These are phyloP conservation scores for Neocucurbitaria cava DNA, from an alignment of 2,329 filamentous ascomycete species.

Conservation along the genomic window DNA sequence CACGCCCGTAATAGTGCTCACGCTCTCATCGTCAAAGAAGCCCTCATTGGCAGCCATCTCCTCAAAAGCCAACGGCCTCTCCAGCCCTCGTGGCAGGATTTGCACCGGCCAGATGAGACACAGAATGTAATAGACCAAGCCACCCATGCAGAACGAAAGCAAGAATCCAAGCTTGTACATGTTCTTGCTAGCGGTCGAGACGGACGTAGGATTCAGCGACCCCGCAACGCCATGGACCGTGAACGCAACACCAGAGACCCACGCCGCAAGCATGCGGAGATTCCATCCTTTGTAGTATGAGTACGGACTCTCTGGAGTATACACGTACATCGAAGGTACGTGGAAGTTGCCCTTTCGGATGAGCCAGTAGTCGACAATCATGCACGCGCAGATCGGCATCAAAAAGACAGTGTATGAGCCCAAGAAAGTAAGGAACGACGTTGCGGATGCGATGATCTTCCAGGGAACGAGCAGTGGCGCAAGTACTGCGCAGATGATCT, in stretches of 20 bases:
- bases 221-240: constrained; percentile 27
- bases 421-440: constrained; percentile 36
- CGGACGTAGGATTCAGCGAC: constrained; percentile 18
- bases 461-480: constrained; percentile 28
- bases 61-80: constrained; percentile 18
- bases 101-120: constrained; percentile 21
- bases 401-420: constrained; percentile 35
- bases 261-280: constrained; percentile 25
- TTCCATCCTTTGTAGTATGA: constrained; percentile 30
- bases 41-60: constrained; percentile 22
- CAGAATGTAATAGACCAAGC: constrained; percentile 20
- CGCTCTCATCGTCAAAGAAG: constrained; percentile 21
- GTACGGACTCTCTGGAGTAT: constrained; percentile 16
- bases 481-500: constrained; percentile 24
- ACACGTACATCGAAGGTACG: constrained; percentile 23
- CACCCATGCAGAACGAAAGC: constrained; percentile 20
- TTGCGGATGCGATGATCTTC: constrained; percentile 36
- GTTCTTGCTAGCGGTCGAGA: constrained; percentile 21
- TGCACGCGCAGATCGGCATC: constrained; percentile 30
- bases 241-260: constrained; percentile 25
- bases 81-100: constrained; percentile 15
- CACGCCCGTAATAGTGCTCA: constrained; percentile 21
- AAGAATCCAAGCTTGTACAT: constrained; percentile 29
- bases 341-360: constrained; percentile 28
- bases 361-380: constrained; percentile 28